phyloP scores from a whole-genome alignment of 192 early-diverging fungal genomes.

The Backusella macrospora region DNA sequence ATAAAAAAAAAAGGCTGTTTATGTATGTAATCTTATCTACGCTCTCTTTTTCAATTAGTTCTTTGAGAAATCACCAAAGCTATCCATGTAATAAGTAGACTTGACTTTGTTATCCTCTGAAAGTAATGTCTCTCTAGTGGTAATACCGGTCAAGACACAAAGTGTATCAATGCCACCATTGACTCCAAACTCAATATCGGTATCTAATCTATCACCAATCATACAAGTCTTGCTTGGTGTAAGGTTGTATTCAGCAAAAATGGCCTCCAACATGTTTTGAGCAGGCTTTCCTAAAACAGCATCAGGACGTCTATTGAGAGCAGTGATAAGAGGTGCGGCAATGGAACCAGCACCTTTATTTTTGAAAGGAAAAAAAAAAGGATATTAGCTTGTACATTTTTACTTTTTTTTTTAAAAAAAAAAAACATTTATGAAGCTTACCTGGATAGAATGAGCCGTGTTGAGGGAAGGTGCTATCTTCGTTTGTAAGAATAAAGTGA shows the following conservation, averaged over 20 bases:
- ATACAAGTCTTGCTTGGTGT: constrained; percentile 86
- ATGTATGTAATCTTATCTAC: too few species aligned
- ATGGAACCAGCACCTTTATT: constrained; percentile 83
- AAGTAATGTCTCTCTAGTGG: not conserved
- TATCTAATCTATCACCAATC: constrained; percentile 96
- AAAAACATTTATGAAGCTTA: constrained; percentile 1
- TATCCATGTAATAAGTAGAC: constrained; percentile 49
- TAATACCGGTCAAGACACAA: constrained; percentile 85
- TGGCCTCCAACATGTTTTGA: constrained; percentile 91
- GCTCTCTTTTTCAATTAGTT: not conserved
- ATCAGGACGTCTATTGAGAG: constrained; percentile 80
- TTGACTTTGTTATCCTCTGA: constrained; percentile 28
- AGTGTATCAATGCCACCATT: constrained; percentile 84
- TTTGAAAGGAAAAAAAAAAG: not conserved
- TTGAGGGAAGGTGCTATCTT: constrained; percentile 87
- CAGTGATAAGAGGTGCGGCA: constrained; percentile 68
- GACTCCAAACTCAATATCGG: constrained; percentile 94
- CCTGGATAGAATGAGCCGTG: constrained; percentile 77
- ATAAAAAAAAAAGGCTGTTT: too few species aligned
- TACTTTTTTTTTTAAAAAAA: not conserved
- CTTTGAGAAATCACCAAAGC: constrained; percentile 48
- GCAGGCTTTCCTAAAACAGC: constrained; percentile 92
- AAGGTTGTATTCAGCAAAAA: constrained; percentile 78
- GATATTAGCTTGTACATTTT: not conserved
- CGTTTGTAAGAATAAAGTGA: constrained; percentile 93